Conservation (phyloP, 1,139 yeast species). For the Saccharomyces hybrid region DNA sequence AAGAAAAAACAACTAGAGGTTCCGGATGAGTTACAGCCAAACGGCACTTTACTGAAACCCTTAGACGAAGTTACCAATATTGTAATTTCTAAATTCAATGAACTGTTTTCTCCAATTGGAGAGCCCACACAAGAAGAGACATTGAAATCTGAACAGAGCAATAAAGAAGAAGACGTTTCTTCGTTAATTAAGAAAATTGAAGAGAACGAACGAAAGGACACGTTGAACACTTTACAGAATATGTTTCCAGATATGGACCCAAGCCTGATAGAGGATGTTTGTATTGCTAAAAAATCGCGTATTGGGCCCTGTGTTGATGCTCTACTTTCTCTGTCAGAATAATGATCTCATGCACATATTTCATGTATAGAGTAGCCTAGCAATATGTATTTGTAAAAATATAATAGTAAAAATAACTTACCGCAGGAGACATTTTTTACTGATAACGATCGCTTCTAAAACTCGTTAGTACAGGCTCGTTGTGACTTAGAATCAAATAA, state of each 20-base stretch:
- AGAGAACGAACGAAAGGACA: conserved; percentile 36
- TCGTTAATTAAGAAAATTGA: conserved; percentile 20
- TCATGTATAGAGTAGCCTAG: conserved; percentile 1
- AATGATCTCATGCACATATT: conserved; percentile 9
- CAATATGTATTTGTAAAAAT: not conserved
- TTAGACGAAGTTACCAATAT: conserved; percentile 28
- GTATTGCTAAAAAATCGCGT: conserved; percentile 57
- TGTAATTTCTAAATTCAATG: conserved; percentile 22
- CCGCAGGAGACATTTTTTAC: no score
- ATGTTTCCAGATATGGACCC: conserved; percentile 74
- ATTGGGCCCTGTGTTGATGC: conserved; percentile 74
- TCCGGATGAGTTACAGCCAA: conserved; percentile 1
- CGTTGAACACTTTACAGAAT: conserved; percentile 44
- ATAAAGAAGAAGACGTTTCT: conserved; percentile 29
- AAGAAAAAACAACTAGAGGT: not conserved
- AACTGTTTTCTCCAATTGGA: conserved; percentile 14
- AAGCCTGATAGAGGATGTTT: conserved; percentile 62
- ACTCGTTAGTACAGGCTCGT: no score
- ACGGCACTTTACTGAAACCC: conserved; percentile 18
- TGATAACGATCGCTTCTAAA: not conserved
- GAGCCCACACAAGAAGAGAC: conserved; percentile 7
- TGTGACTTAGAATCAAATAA: no score
- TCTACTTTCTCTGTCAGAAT: conserved; percentile 33
- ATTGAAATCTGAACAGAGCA: conserved; percentile 6
- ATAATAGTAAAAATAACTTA: not conserved